A percentile compares a stretch with the other conserved stretches of the same genome.
phyloP scores from a whole-genome alignment of 345 rosid species.

The Aethionema arabicum region DNA sequence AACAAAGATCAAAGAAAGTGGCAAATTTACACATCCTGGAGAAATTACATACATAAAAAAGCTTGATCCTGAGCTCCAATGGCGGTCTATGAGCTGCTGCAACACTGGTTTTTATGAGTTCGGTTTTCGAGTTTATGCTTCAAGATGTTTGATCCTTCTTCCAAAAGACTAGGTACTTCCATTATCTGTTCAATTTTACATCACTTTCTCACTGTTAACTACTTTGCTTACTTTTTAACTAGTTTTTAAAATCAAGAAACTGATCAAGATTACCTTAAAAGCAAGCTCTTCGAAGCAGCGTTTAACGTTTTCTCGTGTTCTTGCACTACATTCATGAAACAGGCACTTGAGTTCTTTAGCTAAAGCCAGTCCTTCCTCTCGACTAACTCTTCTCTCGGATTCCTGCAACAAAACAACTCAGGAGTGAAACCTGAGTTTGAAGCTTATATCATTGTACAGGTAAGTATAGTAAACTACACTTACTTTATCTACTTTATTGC shows the following conservation, averaged over 20 bases:
- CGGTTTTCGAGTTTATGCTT: slow-evolving; percentile 49
- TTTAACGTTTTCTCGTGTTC: slow-evolving; percentile 61
- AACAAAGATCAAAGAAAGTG: slow-evolving; percentile 20
- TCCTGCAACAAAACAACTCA: slow-evolving; percentile 49
- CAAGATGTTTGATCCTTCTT: slow-evolving; percentile 66
- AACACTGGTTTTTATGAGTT: slow-evolving; percentile 40
- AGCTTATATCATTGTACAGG: not conserved
- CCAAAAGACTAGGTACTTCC: slow-evolving; percentile 71
- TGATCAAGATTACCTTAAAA: slow-evolving; percentile 52
- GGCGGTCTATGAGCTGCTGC: slow-evolving; percentile 48
- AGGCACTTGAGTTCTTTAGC: slow-evolving; percentile 66
- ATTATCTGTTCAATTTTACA: slow-evolving; percentile 49
- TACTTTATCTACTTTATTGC: slow-evolving; percentile 85
- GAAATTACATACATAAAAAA: slow-evolving; percentile 34
- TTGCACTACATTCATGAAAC: slow-evolving; percentile 88
- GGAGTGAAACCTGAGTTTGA: slow-evolving; percentile 11
- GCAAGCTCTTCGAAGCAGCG: slow-evolving; percentile 73
- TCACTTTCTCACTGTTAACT: not conserved
- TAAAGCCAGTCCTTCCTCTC: slow-evolving; percentile 83
- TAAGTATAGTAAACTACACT: slow-evolving; percentile 35
- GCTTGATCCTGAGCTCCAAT: not conserved
- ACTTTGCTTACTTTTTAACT: not conserved
- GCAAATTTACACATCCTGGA: slow-evolving; percentile 29
- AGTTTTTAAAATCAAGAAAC: not conserved
- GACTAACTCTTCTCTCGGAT: slow-evolving; percentile 70